Base-by-base conservation (phyloP, 495 filamentous ascomycete species). In the Pyrenopolyporus hunteri region DNA sequence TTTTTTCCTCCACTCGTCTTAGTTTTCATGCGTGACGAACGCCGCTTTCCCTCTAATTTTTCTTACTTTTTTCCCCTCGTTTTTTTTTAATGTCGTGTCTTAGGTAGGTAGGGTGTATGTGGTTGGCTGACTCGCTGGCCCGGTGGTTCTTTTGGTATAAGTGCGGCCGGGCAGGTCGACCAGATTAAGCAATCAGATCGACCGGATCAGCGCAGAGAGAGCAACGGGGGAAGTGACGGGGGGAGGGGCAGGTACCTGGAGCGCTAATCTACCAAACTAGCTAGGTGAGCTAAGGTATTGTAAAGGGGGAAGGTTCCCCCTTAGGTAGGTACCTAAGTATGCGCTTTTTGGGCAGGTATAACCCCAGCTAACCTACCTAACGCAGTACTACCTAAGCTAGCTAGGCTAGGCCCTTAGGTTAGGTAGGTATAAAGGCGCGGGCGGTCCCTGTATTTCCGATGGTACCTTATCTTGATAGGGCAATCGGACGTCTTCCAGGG, bases 161-260 rank as follows among this genome's bases (percentile, higher is more conserved):
- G 60, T 60, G 10, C 37, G 43, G 53, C 19, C 59, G 57, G 44
- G 28, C 10, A 33, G 32, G 29, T 49, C 44, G 54, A 43, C 66
- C 68, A 66, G 69, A 69, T 67, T 56, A 67, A 70, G 70, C 69
- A 72, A 72, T 68, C 57, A 62, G 70, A 72, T 73, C 69, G 67
- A 55, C 53, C 68, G 60, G 68, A 58, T 55, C 66, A 68, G 56
- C 53, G n/a, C 23, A 43, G 50, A 55, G 16, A 43, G 32, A 33
- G 16, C 23, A 46, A 29, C 23, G 23, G 26, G 26, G 42, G 13
- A 25, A 25, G 35, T 11, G 10, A 36, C 8, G 11, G 10, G 17
- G 42, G 45, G 56, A 59, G 55, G 56, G 62, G 62, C 44, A 65
- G 16, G 50, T 59, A 56, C 62, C 47, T 39, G 29, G 46, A 16